These are phyloP conservation scores for Cystobasidium ongulense DNA, from an alignment of 768 basidiomycete species.

Conservation along the genomic window DNA sequence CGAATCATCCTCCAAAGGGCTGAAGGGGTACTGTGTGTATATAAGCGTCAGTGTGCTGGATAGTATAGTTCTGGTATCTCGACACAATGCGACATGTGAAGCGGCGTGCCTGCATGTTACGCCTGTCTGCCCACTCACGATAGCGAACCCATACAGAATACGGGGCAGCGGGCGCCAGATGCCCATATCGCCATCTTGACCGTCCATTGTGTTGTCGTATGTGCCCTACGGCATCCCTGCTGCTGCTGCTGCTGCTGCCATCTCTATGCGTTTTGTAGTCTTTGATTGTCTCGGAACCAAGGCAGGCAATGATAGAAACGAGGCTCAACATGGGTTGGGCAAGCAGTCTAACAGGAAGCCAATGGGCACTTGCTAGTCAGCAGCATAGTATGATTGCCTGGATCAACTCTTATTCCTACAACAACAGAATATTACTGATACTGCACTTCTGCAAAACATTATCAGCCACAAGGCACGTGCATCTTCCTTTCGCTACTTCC, in stretches of 20 bases:
- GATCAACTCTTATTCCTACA: no score
- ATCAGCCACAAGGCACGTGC: slow-evolving; percentile 7
- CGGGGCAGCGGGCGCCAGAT: slow-evolving; percentile 22
- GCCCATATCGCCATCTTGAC: slow-evolving; percentile 19
- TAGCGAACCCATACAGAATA: slow-evolving; percentile 28
- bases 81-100: no score
- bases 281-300: no score
- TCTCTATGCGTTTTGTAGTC: no score
- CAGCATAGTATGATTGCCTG: no score
- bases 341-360: no score
- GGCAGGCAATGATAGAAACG: no score
- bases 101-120: not conserved
- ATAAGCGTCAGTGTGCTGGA: not conserved
- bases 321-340: no score
- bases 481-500: not conserved
- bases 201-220: not conserved
- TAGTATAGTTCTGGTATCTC: no score
- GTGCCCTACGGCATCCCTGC: not conserved
- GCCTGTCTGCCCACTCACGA: slow-evolving; percentile 8
- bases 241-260: not conserved
- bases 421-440: not conserved
- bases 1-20: not conserved
- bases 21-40: slow-evolving; percentile 4
- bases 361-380: no score
- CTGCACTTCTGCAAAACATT: not conserved